A percentile compares a stretch with the other conserved stretches of the same genome.
Evolutionary conservation across 768 basidiomycete genomes (phyloP).

Genomic region (Mycena rosella): DNA sequence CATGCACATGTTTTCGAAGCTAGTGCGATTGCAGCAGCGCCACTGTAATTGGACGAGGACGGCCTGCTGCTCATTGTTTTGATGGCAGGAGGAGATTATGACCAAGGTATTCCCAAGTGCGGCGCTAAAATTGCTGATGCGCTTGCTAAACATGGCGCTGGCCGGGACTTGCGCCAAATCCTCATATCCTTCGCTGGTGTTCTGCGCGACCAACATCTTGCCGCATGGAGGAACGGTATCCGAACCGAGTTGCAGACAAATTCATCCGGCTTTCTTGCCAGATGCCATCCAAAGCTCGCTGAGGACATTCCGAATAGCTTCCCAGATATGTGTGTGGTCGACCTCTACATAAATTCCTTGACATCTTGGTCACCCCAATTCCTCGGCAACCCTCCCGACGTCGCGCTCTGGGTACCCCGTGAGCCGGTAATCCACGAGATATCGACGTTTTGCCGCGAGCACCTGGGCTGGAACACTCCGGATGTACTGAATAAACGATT

Average conservation of each 20-base stretch:
- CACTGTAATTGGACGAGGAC: neutral
- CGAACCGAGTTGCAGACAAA: neutral
- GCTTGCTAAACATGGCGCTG: neutral
- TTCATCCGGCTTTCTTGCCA: neutral
- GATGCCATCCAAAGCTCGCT: neutral
- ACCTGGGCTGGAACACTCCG: neutral
- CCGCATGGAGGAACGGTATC: neutral
- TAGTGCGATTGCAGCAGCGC: neutral
- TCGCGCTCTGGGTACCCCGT: neutral
- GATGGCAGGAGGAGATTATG: neutral
- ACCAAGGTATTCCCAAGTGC: neutral
- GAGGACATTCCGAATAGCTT: neutral
- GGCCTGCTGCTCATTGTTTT: neutral
- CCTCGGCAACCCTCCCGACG: neutral
- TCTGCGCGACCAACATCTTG: neutral
- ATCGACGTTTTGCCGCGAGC: neutral
- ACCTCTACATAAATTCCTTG: neutral
- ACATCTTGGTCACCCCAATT: slow-evolving; percentile 6
- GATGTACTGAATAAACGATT: neutral
- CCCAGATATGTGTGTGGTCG: neutral
- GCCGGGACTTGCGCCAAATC: neutral
- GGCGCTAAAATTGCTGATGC: neutral
- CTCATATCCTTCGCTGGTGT: neutral
- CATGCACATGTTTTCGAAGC: neutral
- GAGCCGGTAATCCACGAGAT: neutral